These are phyloP conservation scores for Blastocladiella britannica DNA, from an alignment of 192 early-diverging fungal genomes.

Conservation along the genomic window DNA sequence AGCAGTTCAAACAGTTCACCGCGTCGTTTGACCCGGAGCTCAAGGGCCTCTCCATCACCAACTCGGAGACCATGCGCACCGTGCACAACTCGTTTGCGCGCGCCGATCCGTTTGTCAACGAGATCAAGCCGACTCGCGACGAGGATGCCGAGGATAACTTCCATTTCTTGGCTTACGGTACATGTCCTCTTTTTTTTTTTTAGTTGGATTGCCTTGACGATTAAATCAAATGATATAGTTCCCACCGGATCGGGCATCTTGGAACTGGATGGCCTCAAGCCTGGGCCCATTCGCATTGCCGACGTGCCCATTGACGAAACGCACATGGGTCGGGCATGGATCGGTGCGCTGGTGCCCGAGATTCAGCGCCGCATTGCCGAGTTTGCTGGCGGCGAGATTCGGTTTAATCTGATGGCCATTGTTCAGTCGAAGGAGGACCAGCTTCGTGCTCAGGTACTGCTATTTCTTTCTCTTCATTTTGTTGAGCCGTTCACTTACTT, in stretches of 20 bases:
- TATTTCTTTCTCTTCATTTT: conserved; percentile 11
- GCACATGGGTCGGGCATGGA: too few relatives aligned
- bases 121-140: conserved; percentile 20
- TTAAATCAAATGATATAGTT: conserved; percentile 6
- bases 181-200: too few relatives aligned
- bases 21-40: conserved; percentile 48
- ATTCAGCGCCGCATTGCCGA: conserved; percentile 47
- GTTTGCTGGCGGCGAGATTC: conserved; percentile 36
- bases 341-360: conserved; percentile 32
- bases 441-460: conserved; percentile 22
- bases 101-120: conserved; percentile 50
- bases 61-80: conserved; percentile 47
- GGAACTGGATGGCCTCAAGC: conserved; percentile 55
- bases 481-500: background rate
- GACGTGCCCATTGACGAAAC: too few relatives aligned
- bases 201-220: background rate
- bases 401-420: conserved; percentile 63
- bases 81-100: conserved; percentile 68
- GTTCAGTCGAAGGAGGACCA: conserved; percentile 39
- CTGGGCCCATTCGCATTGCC: conserved; percentile 27
- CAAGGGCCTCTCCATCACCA: conserved; percentile 56
- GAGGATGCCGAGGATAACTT: conserved; percentile 47
- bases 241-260: conserved; percentile 48
- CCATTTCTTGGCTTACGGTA: conserved; percentile 62
- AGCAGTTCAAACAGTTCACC: conserved; percentile 46